Conservation (phyloP, 345 rosid species). For the Angophora floribunda region DNA sequence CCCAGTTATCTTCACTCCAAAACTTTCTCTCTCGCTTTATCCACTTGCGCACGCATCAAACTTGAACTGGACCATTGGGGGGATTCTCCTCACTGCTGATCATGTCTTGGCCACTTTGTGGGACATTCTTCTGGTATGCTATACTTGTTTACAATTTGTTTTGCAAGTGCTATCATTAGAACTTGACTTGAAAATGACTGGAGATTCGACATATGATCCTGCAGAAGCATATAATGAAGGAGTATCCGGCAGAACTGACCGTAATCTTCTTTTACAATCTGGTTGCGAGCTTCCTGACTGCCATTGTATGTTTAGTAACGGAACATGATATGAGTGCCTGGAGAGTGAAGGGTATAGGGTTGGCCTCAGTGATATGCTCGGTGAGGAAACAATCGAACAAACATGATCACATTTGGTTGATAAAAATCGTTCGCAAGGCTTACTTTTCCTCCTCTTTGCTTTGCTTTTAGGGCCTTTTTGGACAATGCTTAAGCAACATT, state of each 20-base stretch:
- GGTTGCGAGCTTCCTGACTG: conserved; percentile 5
- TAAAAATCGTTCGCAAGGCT: too few relatives aligned
- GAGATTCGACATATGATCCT: not conserved
- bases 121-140: conserved; percentile 1
- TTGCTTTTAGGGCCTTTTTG: not conserved
- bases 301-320: not conserved
- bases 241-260: conserved; percentile 14
- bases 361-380: not conserved
- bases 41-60: conserved; percentile 6
- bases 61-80: conserved; percentile 39
- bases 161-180: not conserved
- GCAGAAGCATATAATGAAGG: conserved; percentile 14
- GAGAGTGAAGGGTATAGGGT: not conserved
- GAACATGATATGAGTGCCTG: not conserved
- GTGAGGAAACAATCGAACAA: not conserved
- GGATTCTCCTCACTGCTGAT: conserved; percentile 20
- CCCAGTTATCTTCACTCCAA: not conserved
- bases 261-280: conserved; percentile 20
- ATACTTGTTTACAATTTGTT: not conserved
- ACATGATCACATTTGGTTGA: not conserved
- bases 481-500: not conserved
- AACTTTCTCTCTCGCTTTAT: not conserved
- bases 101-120: conserved; percentile 13
- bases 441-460: not conserved
- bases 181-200: not conserved